These are phyloP conservation scores for Populus tremula DNA, from an alignment of 345 rosid genomes.

Conservation along the genomic window DNA sequence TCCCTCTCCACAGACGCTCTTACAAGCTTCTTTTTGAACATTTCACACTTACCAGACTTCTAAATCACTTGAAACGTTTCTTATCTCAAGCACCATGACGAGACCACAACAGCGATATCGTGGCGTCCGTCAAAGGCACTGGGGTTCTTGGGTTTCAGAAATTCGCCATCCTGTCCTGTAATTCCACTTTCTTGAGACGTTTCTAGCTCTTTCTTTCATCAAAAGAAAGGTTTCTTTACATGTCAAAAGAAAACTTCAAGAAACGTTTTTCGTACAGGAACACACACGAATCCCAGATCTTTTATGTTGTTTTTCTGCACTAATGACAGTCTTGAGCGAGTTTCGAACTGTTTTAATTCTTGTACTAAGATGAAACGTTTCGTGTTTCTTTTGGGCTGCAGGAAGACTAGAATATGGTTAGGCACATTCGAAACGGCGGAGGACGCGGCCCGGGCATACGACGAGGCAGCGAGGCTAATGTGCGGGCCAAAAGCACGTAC, in stretches of 20 bases:
- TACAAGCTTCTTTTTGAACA: conserved; percentile 12
- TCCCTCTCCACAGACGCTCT: not conserved
- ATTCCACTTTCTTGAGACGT: not conserved
- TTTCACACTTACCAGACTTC: conserved; percentile 17
- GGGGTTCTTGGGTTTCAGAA: conserved; percentile 37
- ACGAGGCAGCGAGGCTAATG: conserved; percentile 36
- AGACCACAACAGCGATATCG: conserved; percentile 28
- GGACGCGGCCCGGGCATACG: conserved; percentile 33
- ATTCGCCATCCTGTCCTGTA: conserved; percentile 33
- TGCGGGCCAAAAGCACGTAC: conserved; percentile 32
- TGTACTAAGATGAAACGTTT: not conserved
- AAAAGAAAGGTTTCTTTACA: not conserved
- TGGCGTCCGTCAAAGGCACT: conserved; percentile 33
- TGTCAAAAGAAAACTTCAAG: not conserved
- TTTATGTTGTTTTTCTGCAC: not conserved
- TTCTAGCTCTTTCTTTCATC: not conserved
- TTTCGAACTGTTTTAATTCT: not conserved
- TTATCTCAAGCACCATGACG: not conserved
- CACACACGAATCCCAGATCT: not conserved
- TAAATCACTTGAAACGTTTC: conserved; percentile 12
- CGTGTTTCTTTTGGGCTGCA: not conserved
- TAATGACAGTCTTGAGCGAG: not conserved
- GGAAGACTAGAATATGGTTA: conserved; percentile 38
- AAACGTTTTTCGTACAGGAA: not conserved
- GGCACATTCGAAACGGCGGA: conserved; percentile 38